Conservation (phyloP, 345 rosid genomes). For the Carallia pectinifolia region DNA sequence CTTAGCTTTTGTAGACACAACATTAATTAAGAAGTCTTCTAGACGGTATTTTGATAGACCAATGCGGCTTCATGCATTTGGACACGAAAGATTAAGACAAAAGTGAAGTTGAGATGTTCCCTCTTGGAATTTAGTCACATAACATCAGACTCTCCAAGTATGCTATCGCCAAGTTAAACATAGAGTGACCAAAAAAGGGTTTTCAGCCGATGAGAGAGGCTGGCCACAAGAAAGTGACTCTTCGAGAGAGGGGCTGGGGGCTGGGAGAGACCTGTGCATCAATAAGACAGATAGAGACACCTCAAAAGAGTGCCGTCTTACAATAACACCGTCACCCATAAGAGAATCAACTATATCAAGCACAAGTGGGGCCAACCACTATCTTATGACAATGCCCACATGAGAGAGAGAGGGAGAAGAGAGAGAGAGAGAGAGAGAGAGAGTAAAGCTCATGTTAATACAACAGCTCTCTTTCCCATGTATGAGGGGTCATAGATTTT, state of each 20-base stretch:
- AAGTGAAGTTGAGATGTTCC: constrained; percentile 29
- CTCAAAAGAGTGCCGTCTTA: constrained; percentile 35
- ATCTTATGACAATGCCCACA: constrained; percentile 22
- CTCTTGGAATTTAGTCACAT: constrained; percentile 19
- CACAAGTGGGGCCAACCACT: constrained; percentile 30
- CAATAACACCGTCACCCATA: background rate
- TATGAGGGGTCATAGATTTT: constrained; percentile 32
- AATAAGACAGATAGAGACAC: constrained; percentile 41
- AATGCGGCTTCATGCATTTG: constrained; percentile 11
- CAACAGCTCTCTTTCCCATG: constrained; percentile 55
- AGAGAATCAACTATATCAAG: background rate
- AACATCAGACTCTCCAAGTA: constrained; percentile 7
- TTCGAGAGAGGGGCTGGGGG: constrained; percentile 28
- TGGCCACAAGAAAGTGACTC: constrained; percentile 40
- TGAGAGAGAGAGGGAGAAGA: constrained; percentile 12
- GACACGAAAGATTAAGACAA: constrained; percentile 24
- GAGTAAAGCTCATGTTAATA: constrained; percentile 21
- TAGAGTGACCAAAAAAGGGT: constrained; percentile 22
- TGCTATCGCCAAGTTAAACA: constrained; percentile 1
- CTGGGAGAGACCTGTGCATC: constrained; percentile 19
- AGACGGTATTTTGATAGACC: background rate
- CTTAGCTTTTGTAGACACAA: constrained; percentile 1
- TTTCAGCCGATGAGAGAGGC: constrained; percentile 11
- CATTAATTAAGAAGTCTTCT: background rate
- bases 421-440: constrained; percentile 10